Conservation (phyloP, 2,329 filamentous ascomycete genomes). For the Diaporthe sp. region DNA sequence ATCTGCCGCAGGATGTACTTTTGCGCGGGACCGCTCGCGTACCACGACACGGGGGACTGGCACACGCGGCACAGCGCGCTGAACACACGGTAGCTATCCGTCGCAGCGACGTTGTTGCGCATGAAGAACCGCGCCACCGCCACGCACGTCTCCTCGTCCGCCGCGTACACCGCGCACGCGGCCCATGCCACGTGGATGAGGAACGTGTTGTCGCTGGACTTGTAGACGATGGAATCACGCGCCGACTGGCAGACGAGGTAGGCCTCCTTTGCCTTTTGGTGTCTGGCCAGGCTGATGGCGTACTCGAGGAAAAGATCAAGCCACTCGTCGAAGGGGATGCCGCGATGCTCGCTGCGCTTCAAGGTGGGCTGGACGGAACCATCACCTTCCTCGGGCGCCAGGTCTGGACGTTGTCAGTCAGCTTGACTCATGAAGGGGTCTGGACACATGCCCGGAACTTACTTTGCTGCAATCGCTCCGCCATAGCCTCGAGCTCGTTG, state of each 20-base stretch:
- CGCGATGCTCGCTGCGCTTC: conserved; percentile 64
- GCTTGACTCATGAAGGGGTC: too few relatives aligned
- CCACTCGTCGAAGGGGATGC: conserved; percentile 87
- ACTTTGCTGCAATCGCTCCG: conserved; percentile 68
- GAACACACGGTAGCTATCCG: conserved; percentile 88
- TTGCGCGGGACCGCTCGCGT: conserved; percentile 84
- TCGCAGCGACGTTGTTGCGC: conserved; percentile 82
- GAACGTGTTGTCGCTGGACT: conserved; percentile 76
- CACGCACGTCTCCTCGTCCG: conserved; percentile 82
- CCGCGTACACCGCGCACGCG: conserved; percentile 81
- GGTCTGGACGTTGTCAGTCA: conserved; percentile 44
- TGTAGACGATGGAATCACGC: conserved; percentile 85
- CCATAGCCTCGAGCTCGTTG: conserved; percentile 67
- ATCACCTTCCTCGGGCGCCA: conserved; percentile 51
- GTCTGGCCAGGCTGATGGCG: conserved; percentile 79
- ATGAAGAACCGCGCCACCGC: conserved; percentile 86
- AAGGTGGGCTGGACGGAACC: conserved; percentile 47
- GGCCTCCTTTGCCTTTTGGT: conserved; percentile 76
- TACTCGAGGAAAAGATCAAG: conserved; percentile 92
- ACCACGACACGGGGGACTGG: conserved; percentile 80
- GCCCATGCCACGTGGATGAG: conserved; percentile 84
- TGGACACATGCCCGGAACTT: conserved; percentile 48
- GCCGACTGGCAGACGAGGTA: conserved; percentile 86
- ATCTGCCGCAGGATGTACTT: conserved; percentile 94
- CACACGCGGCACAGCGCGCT: conserved; percentile 82